These are phyloP conservation scores for Ophiostoma tasmaniense DNA, from an alignment of 2,329 filamentous ascomycete genomes.

Conservation along the genomic window DNA sequence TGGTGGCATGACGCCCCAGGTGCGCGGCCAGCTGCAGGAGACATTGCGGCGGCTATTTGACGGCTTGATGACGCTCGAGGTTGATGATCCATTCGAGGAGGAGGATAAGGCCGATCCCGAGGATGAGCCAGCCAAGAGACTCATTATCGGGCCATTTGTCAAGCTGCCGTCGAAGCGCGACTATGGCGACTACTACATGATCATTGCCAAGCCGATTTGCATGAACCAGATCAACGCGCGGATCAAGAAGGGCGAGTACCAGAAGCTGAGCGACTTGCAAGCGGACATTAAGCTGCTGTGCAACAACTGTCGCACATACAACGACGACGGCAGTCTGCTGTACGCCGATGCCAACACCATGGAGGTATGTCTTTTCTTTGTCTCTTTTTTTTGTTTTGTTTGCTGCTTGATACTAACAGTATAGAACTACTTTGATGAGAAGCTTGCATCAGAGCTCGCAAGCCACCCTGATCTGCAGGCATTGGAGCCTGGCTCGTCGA, in stretches of 20 bases:
- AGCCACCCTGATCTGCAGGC: conserved; percentile 24
- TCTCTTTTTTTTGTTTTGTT: neutral
- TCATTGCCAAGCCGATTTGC: conserved; percentile 87
- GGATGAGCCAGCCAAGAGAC: conserved; percentile 55
- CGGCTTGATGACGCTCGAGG: conserved; percentile 73
- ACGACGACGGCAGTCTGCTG: conserved; percentile 87
- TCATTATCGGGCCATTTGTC: conserved; percentile 90
- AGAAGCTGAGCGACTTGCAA: conserved; percentile 67
- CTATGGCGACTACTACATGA: conserved; percentile 90
- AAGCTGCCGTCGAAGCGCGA: conserved; percentile 81
- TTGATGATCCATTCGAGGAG: conserved; percentile 51
- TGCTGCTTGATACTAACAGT: conserved; percentile 8
- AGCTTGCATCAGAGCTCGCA: conserved; percentile 35
- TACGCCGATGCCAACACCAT: conserved; percentile 90
- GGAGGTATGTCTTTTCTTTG: conserved; percentile 55
- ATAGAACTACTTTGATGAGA: conserved; percentile 49
- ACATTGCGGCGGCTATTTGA: conserved; percentile 73
- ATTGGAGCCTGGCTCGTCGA: conserved; percentile 20
- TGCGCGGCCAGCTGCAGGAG: conserved; percentile 70
- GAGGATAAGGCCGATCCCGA: conserved; percentile 41
- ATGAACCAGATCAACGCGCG: conserved; percentile 93
- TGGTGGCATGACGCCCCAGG: conserved; percentile 45
- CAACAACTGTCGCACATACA: conserved; percentile 88
- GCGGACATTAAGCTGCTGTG: conserved; percentile 79
- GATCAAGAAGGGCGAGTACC: conserved; percentile 95